Percentiles rank a stretch among this genome's conserved stretches.
These are phyloP conservation scores for Cyclospora cayetanensis DNA, from an alignment of 169 alveolate genomes.

Conservation along the genomic window DNA sequence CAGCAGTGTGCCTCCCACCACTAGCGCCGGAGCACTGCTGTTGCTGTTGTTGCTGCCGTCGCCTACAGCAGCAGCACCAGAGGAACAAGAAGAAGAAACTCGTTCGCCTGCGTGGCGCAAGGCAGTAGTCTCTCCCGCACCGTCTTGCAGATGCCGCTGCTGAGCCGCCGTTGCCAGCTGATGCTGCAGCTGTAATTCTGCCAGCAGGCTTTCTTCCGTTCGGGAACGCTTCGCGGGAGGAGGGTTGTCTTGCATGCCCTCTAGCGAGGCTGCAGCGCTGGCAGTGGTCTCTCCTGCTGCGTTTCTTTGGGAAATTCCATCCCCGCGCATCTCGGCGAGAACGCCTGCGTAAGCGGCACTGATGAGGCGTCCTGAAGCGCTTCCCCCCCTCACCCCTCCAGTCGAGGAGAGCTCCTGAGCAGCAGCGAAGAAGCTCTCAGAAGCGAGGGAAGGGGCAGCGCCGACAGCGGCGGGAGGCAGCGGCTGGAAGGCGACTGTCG, in stretches of 20 bases:
- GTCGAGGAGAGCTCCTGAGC: conserved; percentile 12
- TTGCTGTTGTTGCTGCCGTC: background rate
- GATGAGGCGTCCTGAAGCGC: background rate
- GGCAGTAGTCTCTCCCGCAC: background rate
- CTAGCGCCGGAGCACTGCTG: conserved; percentile 8
- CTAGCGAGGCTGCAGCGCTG: background rate
- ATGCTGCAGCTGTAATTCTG: conserved; percentile 52
- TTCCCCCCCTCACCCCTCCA: background rate
- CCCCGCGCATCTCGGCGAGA: background rate
- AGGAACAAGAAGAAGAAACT: background rate
- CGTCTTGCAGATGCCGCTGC: conserved; percentile 26
- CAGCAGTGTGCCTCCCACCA: conserved; percentile 34
- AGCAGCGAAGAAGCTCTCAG: conserved; percentile 51
- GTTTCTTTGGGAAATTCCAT: background rate
- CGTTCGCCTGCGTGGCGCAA: background rate
- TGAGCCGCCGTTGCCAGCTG: conserved; percentile 15
- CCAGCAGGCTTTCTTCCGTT: conserved; percentile 6
- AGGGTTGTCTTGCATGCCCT: background rate
- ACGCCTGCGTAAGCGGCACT: background rate
- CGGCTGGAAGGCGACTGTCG: background rate
- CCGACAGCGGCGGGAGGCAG: conserved; percentile 52
- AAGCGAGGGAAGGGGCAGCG: conserved; percentile 11
- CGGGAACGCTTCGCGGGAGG: background rate
- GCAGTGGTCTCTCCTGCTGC: conserved; percentile 26
- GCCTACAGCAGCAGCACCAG: no score